phyloP scores from a whole-genome alignment of 441 rosid species.

The Aleurites moluccanus region DNA sequence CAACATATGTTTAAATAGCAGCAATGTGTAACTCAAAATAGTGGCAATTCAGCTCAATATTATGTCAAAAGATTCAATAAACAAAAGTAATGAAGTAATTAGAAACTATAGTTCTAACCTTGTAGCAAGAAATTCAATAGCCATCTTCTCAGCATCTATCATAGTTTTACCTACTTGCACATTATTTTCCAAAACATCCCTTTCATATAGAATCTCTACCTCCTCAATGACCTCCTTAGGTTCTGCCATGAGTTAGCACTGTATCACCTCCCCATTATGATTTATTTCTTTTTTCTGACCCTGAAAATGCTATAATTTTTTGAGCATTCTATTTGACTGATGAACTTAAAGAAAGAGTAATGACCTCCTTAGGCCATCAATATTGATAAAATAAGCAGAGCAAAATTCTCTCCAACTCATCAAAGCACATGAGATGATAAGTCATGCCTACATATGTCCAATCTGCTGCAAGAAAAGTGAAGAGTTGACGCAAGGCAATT shows the following conservation, averaged over 20 bases:
- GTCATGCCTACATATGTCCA: background rate
- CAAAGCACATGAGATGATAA: background rate
- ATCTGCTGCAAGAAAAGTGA: background rate
- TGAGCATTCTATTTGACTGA: constrained; percentile 12
- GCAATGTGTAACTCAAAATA: background rate
- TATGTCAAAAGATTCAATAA: constrained; percentile 6
- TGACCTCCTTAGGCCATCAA: background rate
- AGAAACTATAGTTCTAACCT: constrained; percentile 43
- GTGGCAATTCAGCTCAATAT: background rate
- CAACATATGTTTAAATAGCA: background rate
- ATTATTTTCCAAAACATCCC: constrained; percentile 22
- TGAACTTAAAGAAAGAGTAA: constrained; percentile 4
- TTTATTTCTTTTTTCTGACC: constrained; percentile 35
- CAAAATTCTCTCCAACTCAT: background rate
- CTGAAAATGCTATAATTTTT: constrained; percentile 22
- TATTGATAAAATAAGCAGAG: background rate
- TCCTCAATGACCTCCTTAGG: constrained; percentile 36
- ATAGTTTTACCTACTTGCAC: constrained; percentile 32
- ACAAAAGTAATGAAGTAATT: background rate
- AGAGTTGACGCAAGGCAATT: background rate
- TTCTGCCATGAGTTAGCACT: constrained; percentile 31
- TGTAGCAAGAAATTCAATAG: constrained; percentile 57
- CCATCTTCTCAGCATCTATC: constrained; percentile 58
- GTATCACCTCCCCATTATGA: constrained; percentile 21
- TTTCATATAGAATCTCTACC: constrained; percentile 31